phyloP scores from a whole-genome alignment of 73 alveolate genomes.

The Tetrahymena malaccensis region DNA sequence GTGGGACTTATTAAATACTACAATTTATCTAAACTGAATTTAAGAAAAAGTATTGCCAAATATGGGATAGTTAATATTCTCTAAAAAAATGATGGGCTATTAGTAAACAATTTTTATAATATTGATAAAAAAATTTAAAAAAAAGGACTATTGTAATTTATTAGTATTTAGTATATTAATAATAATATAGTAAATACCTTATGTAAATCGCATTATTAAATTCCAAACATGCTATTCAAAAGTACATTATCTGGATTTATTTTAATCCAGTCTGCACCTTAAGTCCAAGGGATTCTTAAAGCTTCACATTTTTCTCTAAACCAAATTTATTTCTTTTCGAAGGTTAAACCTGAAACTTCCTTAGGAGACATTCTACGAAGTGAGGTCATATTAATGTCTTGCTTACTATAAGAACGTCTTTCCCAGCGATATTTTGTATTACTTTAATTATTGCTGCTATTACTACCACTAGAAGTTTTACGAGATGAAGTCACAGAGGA shows the following conservation, averaged over 20 bases:
- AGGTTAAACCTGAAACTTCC: background rate
- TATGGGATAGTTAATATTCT: background rate
- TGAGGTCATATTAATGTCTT: background rate
- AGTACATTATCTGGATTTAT: slow-evolving; percentile 27
- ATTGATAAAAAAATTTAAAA: no score
- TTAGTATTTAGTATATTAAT: background rate
- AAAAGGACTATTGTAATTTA: background rate
- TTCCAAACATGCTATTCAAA: slow-evolving; percentile 13
- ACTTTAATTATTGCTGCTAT: background rate
- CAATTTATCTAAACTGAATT: background rate
- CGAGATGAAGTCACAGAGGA: background rate
- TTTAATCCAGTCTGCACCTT: slow-evolving; percentile 25
- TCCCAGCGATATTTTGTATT: background rate
- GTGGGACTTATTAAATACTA: no score
- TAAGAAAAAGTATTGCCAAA: background rate
- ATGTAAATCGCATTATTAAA: slow-evolving; percentile 24
- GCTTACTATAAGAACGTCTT: background rate
- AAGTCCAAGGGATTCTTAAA: slow-evolving; percentile 29
- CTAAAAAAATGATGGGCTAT: background rate
- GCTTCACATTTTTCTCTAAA: slow-evolving; percentile 25
- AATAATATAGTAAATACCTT: background rate
- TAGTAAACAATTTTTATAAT: background rate
- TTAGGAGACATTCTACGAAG: background rate
- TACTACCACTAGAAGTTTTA: background rate
- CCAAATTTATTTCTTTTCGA: slow-evolving; percentile 29